Conservation (phyloP, 2,329 filamentous ascomycete genomes). For the Penicillium brasilianum region DNA sequence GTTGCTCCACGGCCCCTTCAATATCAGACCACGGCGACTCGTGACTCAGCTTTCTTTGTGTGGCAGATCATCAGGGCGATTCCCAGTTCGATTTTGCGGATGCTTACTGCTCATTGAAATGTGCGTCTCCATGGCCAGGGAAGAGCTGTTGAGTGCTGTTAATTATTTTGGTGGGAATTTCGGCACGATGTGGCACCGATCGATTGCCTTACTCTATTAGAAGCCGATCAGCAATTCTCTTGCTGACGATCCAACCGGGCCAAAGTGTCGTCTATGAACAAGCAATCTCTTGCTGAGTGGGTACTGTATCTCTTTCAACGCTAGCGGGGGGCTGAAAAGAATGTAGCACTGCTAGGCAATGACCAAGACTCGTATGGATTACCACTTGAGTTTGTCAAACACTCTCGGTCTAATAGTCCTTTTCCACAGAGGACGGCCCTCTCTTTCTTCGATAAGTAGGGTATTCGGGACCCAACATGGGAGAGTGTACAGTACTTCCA, state of each 20-base stretch:
- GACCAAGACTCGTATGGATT: not conserved
- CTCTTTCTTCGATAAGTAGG: no score
- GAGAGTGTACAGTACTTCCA: no score
- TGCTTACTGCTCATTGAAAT: slow-evolving; percentile 1
- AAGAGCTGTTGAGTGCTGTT: not conserved
- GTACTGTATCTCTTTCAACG: no score
- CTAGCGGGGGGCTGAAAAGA: no score
- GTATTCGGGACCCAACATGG: no score
- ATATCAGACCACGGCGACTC: slow-evolving; percentile 29
- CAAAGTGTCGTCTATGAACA: no score
- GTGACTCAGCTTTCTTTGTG: slow-evolving; percentile 21
- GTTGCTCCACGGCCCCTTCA: slow-evolving; percentile 33
- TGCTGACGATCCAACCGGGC: not conserved
- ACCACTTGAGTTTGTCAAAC: not conserved
- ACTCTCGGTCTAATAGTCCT: not conserved
- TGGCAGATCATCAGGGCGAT: slow-evolving; percentile 27
- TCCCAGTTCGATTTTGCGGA: slow-evolving; percentile 16
- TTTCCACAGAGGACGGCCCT: not conserved
- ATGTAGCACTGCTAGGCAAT: not conserved
- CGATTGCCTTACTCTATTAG: not conserved
- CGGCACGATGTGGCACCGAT: no score
- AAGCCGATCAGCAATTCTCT: not conserved
- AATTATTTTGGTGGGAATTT: not conserved
- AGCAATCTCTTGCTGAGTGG: not conserved
- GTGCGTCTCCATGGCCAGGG: not conserved